These are phyloP conservation scores for Penicillium ochrochloron DNA, from an alignment of 495 filamentous ascomycete genomes.

Conservation along the genomic window DNA sequence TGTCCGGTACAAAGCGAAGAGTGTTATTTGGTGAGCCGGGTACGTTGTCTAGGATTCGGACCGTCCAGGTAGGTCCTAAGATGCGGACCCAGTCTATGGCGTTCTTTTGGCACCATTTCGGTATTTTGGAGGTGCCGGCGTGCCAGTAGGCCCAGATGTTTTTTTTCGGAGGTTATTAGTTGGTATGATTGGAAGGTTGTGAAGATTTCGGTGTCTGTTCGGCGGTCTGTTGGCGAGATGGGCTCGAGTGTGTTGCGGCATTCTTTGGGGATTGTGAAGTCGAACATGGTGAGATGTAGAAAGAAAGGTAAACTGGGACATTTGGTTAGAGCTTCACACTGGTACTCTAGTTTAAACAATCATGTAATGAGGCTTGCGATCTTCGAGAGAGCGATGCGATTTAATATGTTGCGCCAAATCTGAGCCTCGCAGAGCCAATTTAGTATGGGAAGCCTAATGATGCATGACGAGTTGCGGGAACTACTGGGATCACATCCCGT, in stretches of 20 bases:
- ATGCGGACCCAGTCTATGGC: neutral
- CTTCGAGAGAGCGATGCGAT: neutral
- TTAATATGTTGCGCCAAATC: neutral
- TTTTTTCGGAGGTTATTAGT: neutral
- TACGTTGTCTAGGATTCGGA: neutral
- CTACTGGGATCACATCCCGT: neutral
- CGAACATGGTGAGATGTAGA: neutral
- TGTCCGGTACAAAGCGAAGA: neutral
- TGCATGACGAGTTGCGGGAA: neutral
- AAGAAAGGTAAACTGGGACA: neutral
- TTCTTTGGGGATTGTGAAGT: neutral
- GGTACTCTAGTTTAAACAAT: neutral
- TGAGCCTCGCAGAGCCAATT: neutral
- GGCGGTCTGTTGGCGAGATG: neutral
- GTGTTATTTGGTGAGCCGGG: neutral
- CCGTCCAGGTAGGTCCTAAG: neutral
- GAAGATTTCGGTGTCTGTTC: neutral
- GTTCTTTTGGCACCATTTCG: neutral
- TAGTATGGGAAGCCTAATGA: neutral
- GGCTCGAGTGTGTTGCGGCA: neutral
- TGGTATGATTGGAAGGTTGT: neutral
- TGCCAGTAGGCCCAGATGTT: neutral
- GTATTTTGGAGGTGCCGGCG: neutral
- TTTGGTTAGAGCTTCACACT: neutral
- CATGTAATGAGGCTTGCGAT: neutral